Evolutionary conservation across 768 basidiomycete species (phyloP), one percentile per base, ranked within the genome.

Genomic region (Leccinum boreale): DNA sequence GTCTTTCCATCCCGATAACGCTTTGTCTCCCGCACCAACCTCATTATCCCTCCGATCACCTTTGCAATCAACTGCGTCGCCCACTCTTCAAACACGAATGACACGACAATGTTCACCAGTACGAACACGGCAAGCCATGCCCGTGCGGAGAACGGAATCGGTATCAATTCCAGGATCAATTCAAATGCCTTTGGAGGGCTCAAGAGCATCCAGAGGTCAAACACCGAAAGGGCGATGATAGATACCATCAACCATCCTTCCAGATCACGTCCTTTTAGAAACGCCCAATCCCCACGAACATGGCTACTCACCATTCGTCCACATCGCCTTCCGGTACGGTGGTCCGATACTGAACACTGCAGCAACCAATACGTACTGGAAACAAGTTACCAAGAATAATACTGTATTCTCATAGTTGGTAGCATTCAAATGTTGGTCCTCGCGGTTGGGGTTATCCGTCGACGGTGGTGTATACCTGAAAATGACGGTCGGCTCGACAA

Each of bases 321-420:
- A 94, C 81, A 98, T 91, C 24, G 94, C 82, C 73, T 92, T 90
- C 51, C 97, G 85, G 73, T 96, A 99, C 4, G 97, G 97, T 3
- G 95, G 95, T 0, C 97, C 97, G 63, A 98, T 97, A 70, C 92
- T 96, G 76, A 98, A 99, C 1, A 98, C 94, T 0, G 89, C 96
- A 12, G 96, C 97, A 8, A 97, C 92, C 50, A 98, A 78, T 67
- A 98, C 92, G 72, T 99, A 99, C 75, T 99, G 97, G 85, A 98
- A 98, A 60, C 94, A 97, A 10, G 97, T 98, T 46, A 98, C 78
- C 62, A 98, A 74, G 77, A 99, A 99, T 56, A 99, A 74, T 28
- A 83, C 85, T 5, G 97, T 86, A 70, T 99, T 98, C 72, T 98
- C 97, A 66, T 83, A 95, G 70, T 95, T 98, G 44, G 76, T 84